Percentiles rank a stretch among this genome's conserved stretches.
phyloP scores from a whole-genome alignment of 1,284 basidiomycete species.

The Ganoderma sinense region DNA sequence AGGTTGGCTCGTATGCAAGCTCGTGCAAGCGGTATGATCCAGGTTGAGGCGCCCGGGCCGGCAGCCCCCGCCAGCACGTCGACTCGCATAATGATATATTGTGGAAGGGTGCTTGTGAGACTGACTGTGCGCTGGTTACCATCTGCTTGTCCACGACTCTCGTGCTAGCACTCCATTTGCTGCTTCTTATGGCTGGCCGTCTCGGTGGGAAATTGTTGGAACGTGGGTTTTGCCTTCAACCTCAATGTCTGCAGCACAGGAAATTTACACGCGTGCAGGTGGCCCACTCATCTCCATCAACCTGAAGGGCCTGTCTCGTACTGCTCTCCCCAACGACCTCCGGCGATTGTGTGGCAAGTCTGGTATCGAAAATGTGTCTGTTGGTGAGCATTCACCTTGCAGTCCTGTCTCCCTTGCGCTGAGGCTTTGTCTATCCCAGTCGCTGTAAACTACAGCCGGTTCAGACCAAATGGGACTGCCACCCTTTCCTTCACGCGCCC shows the following conservation, averaged over 20 bases:
- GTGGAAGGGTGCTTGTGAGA: too few species aligned
- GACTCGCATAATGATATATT: too few species aligned
- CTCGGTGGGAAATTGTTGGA: background rate
- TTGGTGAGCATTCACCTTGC: slow-evolving; percentile 49
- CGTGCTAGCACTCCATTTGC: background rate
- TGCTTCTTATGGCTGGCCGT: slow-evolving; percentile 5
- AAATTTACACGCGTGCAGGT: background rate
- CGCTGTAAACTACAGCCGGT: slow-evolving; percentile 63
- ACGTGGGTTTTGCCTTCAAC: background rate
- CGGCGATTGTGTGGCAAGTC: slow-evolving; percentile 55
- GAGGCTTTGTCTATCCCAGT: slow-evolving; percentile 47
- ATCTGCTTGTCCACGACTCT: background rate
- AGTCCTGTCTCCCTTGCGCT: background rate
- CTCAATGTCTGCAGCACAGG: too few species aligned
- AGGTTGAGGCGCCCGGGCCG: background rate
- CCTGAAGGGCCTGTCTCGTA: slow-evolving; percentile 49
- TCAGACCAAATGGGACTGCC: slow-evolving; percentile 63
- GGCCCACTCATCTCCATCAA: background rate
- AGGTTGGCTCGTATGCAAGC: too few species aligned
- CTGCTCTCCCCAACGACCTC: slow-evolving; percentile 63
- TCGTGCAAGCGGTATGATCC: too few species aligned
- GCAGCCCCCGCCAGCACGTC: background rate
- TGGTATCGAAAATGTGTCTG: slow-evolving; percentile 57
- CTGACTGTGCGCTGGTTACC: too few species aligned
- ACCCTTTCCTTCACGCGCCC: slow-evolving; percentile 58